Evolutionary conservation across 2,329 filamentous ascomycete genomes (phyloP), one percentile per base, ranked within the genome.

Genomic region (Pseudogymnoascus sp.): DNA sequence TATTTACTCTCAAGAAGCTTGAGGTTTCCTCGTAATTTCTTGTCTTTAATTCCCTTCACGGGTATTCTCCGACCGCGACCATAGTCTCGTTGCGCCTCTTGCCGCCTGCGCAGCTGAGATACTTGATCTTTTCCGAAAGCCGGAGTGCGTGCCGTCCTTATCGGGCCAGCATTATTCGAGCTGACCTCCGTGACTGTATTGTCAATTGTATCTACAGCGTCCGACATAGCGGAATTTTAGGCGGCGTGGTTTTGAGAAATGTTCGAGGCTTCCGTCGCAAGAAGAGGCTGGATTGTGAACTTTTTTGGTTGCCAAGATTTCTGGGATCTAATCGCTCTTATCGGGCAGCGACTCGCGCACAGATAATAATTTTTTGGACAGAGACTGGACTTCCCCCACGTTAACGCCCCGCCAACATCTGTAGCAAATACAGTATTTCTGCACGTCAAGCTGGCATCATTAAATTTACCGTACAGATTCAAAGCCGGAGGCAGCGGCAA

Each of bases 21-120:
- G 60, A 99, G 78, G 67, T 91, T 96, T 11, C 86, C 84, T 59
- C 91, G 88, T 66, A 98, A 78, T 75, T 98, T 99, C 82, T 90
- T 96, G 80, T 98, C 92, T 71, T 87, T 89, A 70, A 96, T 85
- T 7, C 79, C 81, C 72, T 88, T 89, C 53, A 88, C 82, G 64
- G 88, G 83, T 69, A 96, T 88, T 66, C 84, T 84, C 68, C 85
- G 85, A 60, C 95, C 95, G 69, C 95, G 87, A 35, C 95, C 95
- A 77, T 99, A 99, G 62, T 83, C 83, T 71, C 86, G 84, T 70
- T 91, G 83, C 61, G 90, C 90, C 69, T 86, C 81, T 70, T 81
- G 81, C 65, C 81, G 73, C 43, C 82, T 82, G 64, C 80, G 81
- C 26, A 71, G 63, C 61, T 72, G 68, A 31, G 70, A 66, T 56